Conservation (phyloP, 2,329 filamentous ascomycete genomes). For the Trichoderma breve region DNA sequence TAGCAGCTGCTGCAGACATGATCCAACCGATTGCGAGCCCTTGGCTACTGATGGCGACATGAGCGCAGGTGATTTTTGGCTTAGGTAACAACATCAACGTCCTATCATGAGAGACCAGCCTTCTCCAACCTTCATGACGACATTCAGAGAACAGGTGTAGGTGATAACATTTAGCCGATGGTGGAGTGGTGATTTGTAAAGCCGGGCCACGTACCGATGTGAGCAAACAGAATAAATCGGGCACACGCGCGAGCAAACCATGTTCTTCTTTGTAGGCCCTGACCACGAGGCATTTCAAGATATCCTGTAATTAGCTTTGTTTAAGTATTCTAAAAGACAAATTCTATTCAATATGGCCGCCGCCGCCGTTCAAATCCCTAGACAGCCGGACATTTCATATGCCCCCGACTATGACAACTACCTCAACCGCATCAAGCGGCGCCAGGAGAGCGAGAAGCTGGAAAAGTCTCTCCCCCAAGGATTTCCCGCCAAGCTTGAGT, state of each 20-base stretch:
- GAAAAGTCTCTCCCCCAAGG: conserved; percentile 44
- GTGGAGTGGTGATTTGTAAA: conserved; percentile 2
- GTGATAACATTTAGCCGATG: background rate
- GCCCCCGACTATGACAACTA: conserved; percentile 54
- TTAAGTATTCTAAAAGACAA: background rate
- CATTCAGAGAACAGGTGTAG: background rate
- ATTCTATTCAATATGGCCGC: conserved; percentile 43
- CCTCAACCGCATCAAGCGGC: conserved; percentile 46
- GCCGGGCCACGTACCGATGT: background rate
- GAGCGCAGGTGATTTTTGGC: background rate
- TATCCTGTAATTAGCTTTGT: background rate
- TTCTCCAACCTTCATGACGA: conserved; percentile 1
- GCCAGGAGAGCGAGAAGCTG: conserved; percentile 42
- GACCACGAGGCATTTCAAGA: background rate
- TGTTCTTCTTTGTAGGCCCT: background rate
- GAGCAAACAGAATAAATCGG: background rate
- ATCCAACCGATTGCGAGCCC: conserved; percentile 17
- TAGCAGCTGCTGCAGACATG: background rate
- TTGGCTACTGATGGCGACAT: conserved; percentile 15
- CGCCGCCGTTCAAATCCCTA: conserved; percentile 41
- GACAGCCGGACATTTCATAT: conserved; percentile 60
- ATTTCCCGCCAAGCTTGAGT: conserved; percentile 49
- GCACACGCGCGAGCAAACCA: background rate
- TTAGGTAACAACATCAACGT: conserved; percentile 7
- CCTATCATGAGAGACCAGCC: background rate